phyloP scores from a whole-genome alignment of 2,329 filamentous ascomycete genomes.

The Xylariomycetidae sp. region DNA sequence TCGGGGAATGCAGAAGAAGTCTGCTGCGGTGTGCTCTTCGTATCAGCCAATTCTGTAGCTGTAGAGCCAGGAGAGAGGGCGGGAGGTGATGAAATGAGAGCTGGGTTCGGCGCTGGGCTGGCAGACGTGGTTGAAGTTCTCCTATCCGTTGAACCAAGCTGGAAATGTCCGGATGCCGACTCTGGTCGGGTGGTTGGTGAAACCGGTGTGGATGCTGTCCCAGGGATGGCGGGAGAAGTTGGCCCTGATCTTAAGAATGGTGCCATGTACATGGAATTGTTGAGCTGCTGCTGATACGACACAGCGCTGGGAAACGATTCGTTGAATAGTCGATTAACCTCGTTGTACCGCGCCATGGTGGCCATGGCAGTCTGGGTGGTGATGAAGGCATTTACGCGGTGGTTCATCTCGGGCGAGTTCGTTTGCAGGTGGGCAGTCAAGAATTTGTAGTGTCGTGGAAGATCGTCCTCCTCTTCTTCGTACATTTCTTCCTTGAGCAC shows the following conservation, averaged over 20 bases:
- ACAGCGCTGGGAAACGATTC: conserved; percentile 39
- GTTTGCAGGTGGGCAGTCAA: conserved; percentile 60
- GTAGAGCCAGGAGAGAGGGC: conserved; percentile 21
- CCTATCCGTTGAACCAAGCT: conserved; percentile 8
- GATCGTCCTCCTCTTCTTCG: conserved; percentile 84
- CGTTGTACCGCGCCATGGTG: conserved; percentile 37
- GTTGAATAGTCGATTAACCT: conserved; percentile 43
- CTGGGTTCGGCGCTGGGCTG: conserved; percentile 8
- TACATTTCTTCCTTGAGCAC: conserved; percentile 94
- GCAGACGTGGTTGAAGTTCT: conserved; percentile 10
- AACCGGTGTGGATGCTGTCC: conserved; percentile 1
- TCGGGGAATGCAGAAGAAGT: conserved; percentile 22
- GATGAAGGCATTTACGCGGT: conserved; percentile 48
- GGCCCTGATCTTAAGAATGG: conserved; percentile 13
- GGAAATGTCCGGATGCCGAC: conserved; percentile 14
- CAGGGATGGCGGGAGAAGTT: too few relatives aligned
- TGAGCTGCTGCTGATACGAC: conserved; percentile 25
- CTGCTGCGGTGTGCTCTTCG: conserved; percentile 18
- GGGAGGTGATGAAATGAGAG: conserved; percentile 19
- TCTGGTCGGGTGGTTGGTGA: conserved; percentile 13
- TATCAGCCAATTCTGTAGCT: conserved; percentile 14
- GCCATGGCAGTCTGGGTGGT: conserved; percentile 39
- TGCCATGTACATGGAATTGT: conserved; percentile 22
- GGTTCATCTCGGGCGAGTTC: conserved; percentile 56
- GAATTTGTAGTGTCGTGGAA: conserved; percentile 61